Percentiles rank a stretch among this genome's conserved stretches.
Conservation (phyloP, 495 filamentous ascomycete genomes). For the Penicillium canescens region DNA sequence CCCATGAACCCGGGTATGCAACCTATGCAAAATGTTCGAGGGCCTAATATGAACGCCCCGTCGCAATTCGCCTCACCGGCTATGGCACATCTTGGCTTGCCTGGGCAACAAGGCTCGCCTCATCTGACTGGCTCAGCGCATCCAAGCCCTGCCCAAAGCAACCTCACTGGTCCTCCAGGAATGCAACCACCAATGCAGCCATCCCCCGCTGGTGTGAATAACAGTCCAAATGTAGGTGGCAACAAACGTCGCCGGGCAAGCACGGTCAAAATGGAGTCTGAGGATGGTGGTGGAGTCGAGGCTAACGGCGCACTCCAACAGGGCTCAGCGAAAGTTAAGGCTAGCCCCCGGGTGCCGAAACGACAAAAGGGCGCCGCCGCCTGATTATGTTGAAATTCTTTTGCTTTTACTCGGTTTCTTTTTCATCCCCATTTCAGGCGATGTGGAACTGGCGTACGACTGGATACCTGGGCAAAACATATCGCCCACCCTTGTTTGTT, state of each 20-base stretch:
- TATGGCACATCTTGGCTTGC: constrained; percentile 49
- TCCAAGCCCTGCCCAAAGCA: constrained; percentile 46
- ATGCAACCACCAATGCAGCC: constrained; percentile 72
- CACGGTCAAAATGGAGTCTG: constrained; percentile 73
- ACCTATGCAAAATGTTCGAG: constrained; percentile 19
- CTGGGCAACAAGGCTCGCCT: constrained; percentile 43
- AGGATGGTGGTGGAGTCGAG: constrained; percentile 51
- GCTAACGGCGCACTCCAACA: constrained; percentile 48
- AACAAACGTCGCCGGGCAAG: constrained; percentile 78
- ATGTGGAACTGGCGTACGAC: constrained; percentile 37
- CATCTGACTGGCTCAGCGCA: constrained; percentile 48
- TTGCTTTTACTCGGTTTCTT: constrained; percentile 15
- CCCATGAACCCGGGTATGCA: constrained; percentile 40
- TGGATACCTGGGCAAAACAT: constrained; percentile 31
- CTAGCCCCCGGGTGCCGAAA: constrained; percentile 57
- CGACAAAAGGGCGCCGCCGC: constrained; percentile 51
- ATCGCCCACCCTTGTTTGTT: constrained; percentile 13
- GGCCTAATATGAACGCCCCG: constrained; percentile 37
- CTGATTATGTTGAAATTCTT: constrained; percentile 9
- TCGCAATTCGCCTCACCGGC: constrained; percentile 55
- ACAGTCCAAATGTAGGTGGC: constrained; percentile 71
- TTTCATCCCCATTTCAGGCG: constrained; percentile 29
- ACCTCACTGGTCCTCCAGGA: constrained; percentile 44
- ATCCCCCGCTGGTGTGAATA: constrained; percentile 80
- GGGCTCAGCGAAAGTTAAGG: constrained; percentile 52